A percentile compares a stretch with the other conserved stretches of the same genome.
Evolutionary conservation across 345 rosid genomes (phyloP).

Genomic region (Barbarea vulgaris): DNA sequence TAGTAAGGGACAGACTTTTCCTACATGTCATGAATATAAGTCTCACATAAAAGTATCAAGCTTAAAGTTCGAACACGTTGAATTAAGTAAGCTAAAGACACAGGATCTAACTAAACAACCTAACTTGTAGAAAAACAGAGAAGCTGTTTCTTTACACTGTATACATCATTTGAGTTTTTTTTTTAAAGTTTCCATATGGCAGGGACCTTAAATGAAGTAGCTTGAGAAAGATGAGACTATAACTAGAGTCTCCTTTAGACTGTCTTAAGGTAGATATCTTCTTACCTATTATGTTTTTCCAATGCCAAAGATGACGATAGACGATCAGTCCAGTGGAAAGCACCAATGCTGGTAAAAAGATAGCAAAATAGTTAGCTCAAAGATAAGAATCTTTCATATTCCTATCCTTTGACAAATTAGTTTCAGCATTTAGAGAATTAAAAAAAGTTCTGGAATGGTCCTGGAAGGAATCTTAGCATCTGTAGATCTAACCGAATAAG

Average conservation of each 20-base stretch:
- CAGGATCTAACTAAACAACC: background rate
- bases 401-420: background rate
- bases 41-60: slow-evolving; percentile 3
- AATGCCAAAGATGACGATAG: slow-evolving; percentile 52
- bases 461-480: background rate
- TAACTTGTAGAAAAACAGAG: background rate
- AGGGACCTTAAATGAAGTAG: slow-evolving; percentile 1
- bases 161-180: background rate
- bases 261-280: slow-evolving; percentile 6
- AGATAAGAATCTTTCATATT: too few species aligned
- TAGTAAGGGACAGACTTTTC: slow-evolving; percentile 67
- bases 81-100: background rate
- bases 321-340: slow-evolving; percentile 89
- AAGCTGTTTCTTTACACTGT: slow-evolving; percentile 9
- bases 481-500: background rate
- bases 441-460: background rate
- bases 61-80: background rate
- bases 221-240: background rate
- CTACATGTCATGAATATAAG: slow-evolving; percentile 39
- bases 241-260: background rate
- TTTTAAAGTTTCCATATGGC: background rate
- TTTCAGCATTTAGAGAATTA: background rate
- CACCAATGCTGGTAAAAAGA: slow-evolving; percentile 65
- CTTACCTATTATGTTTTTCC: slow-evolving; percentile 55
- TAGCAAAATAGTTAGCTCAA: slow-evolving; percentile 29